Evolutionary conservation across 306 rosid species (phyloP).

Genomic region (Cucurbita pepo): DNA sequence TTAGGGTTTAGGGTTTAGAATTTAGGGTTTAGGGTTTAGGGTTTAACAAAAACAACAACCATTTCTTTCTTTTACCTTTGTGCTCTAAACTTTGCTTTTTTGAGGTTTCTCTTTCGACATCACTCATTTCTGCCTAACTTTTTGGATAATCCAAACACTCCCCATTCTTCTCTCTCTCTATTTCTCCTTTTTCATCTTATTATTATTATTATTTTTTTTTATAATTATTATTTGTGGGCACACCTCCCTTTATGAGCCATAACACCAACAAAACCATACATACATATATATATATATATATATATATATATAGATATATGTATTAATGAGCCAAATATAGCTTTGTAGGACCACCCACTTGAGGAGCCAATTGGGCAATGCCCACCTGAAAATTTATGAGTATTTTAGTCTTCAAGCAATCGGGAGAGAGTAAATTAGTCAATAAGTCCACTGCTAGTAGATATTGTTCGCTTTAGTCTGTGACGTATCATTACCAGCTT

Average conservation of each 20-base stretch:
- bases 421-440: not conserved
- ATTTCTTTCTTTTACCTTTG: not conserved
- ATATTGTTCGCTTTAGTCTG: no score
- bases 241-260: not conserved
- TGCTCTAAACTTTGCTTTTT: not conserved
- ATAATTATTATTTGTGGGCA: not conserved
- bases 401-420: not conserved
- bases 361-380: not conserved
- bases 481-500: no score
- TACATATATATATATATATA: not conserved
- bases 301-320: no score
- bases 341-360: not conserved
- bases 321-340: not conserved
- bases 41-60: no score
- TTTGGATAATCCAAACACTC: slow-evolving; percentile 1
- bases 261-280: not conserved
- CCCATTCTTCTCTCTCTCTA: not conserved
- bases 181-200: not conserved
- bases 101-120: not conserved
- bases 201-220: not conserved
- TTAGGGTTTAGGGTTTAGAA: not conserved
- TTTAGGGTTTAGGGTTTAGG: not conserved
- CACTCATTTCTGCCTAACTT: slow-evolving; percentile 2
- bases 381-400: not conserved
- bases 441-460: no score